Base-by-base conservation (phyloP, 2,329 filamentous ascomycete species). In the Fusarium goolgardi region DNA sequence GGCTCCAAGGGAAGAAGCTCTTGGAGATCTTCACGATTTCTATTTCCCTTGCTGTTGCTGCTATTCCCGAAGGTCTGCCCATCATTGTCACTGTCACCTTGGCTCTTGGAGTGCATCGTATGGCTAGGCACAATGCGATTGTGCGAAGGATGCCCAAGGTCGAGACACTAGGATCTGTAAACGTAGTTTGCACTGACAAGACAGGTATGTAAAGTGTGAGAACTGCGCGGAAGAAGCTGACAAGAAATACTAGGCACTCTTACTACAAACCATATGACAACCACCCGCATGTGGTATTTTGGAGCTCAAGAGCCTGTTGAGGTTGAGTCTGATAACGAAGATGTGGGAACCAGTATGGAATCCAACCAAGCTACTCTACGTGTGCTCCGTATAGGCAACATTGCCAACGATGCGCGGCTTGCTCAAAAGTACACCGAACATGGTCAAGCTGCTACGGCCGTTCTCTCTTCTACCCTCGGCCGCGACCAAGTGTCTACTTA, bases 181-280 rank as follows among this genome's bases (percentile, higher is more conserved):
- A 98, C 74, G 94, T 99, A n/a, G 93, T 99, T 9, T 99, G 96
- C 82, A 97, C 94, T 71, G 96, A 99, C 83, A 99, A 99, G 82
- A 99, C 96, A 43, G 93, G 88, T 88, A 80, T 72, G 77, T 64
- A 18, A 29, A 29, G 18, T 50, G 16, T 40, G 31, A 4, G 15
- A 13, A 29, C 43, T 3, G 6, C 37, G 29, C 27, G 35, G 29
- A 15, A 39, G 18, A 21, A 16, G 40, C 66, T 78, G 65, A 75
- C 49, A 31, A 29, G 23, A 16, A 34, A n/a, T 43, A 50, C 35
- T 47, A 90, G 90, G 95, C 32, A 99, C 96, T 2, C 82, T 99
- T 63, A 99, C 96, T 0, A 94, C 94, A 76, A 99, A 98, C 76
- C 96, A 99, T 77, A 98, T 99, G 96, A 97, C 96, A 1, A 94